A percentile compares a stretch with the other conserved stretches of the same genome.
These are phyloP conservation scores for Phycomyces nitens DNA, from an alignment of 192 early-diverging fungal genomes.

Conservation along the genomic window DNA sequence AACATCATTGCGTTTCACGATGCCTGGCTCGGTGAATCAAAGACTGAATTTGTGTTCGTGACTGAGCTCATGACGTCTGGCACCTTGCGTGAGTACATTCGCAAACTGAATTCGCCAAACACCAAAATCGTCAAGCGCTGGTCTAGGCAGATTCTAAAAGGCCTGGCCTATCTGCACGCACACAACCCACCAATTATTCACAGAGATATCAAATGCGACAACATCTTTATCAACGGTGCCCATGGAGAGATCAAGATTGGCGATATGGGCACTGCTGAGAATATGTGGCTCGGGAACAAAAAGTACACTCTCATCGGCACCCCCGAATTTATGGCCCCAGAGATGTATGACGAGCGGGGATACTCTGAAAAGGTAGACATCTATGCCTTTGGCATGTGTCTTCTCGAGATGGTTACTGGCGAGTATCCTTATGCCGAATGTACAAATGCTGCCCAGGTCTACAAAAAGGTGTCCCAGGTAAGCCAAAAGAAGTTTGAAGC, in stretches of 20 bases:
- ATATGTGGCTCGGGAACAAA: constrained; percentile 69
- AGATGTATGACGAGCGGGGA: constrained; percentile 80
- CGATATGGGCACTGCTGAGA: constrained; percentile 72
- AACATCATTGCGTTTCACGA: constrained; percentile 62
- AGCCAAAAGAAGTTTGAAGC: background rate
- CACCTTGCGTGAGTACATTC: constrained; percentile 64
- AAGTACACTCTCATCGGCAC: constrained; percentile 78
- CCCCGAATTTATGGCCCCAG: constrained; percentile 82
- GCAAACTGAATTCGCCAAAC: constrained; percentile 64
- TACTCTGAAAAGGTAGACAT: constrained; percentile 82
- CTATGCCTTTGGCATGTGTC: constrained; percentile 80
- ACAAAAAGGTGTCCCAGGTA: constrained; percentile 71
- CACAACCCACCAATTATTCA: constrained; percentile 78
- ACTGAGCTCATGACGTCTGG: constrained; percentile 72
- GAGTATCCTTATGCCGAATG: constrained; percentile 81
- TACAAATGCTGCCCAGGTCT: constrained; percentile 75
- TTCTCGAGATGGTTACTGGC: constrained; percentile 78
- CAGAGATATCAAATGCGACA: constrained; percentile 79
- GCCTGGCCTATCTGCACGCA: constrained; percentile 70
- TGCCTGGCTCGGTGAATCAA: constrained; percentile 45
- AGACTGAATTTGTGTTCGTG: constrained; percentile 49
- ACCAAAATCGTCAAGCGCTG: constrained; percentile 72
- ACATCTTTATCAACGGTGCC: constrained; percentile 81
- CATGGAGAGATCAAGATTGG: constrained; percentile 83
- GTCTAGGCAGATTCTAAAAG: constrained; percentile 74